Evolutionary conservation across 2,329 filamentous ascomycete species (phyloP).

Genomic region (Talaromyces amestolkiae): DNA sequence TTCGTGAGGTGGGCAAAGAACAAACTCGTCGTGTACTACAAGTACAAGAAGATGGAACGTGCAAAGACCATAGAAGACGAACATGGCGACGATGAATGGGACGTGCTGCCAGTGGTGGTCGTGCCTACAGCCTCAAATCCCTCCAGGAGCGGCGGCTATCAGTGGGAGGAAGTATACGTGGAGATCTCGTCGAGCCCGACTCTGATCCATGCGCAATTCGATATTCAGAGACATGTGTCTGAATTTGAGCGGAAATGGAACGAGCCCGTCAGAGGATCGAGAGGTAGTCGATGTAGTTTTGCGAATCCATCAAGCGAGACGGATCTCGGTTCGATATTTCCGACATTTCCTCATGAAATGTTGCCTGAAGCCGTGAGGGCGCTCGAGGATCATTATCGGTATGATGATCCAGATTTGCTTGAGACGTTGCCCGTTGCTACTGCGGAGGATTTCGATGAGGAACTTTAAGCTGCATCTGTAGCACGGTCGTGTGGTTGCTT

Average conservation of each 20-base stretch:
- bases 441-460: neutral
- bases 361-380: neutral
- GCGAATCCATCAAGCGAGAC: neutral
- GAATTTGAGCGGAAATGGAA: constrained; percentile 7
- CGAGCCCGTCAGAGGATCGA: neutral
- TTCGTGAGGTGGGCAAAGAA: neutral
- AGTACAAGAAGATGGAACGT: neutral
- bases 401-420: neutral
- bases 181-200: neutral
- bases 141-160: neutral
- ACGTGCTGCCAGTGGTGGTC: neutral
- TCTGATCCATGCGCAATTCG: neutral
- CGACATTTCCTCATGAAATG: constrained; percentile 1
- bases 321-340: neutral
- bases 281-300: neutral
- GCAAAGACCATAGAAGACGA: neutral
- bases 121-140: neutral
- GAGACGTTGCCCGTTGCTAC: neutral
- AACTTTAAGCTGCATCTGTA: neutral
- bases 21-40: neutral
- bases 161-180: neutral
- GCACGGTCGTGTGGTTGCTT: neutral
- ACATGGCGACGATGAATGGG: neutral
- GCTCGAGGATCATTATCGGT: constrained; percentile 4
- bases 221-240: neutral